Percentiles rank a stretch among this genome's conserved stretches.
Evolutionary conservation across 169 alveolate species (phyloP).

Genomic region (Plasmodium inui): DNA sequence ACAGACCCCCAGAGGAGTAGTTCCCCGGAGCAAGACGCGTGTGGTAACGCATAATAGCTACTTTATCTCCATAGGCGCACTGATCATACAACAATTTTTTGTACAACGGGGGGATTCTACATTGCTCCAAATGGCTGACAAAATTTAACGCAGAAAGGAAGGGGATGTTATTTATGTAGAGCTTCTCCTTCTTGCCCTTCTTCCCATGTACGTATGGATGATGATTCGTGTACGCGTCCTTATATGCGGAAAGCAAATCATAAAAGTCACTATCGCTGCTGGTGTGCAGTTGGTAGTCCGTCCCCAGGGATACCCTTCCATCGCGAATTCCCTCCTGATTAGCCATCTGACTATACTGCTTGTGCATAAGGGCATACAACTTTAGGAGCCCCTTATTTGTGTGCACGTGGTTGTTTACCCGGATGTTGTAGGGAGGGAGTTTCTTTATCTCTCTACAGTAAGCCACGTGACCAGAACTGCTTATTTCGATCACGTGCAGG

Average conservation of each 20-base stretch:
- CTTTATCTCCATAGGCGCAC: slow-evolving; percentile 45
- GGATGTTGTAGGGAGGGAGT: neutral
- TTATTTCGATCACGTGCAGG: slow-evolving; percentile 53
- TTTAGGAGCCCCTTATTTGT: slow-evolving; percentile 44
- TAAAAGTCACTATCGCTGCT: slow-evolving; percentile 42
- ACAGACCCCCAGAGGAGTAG: slow-evolving; percentile 19
- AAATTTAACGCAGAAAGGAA: slow-evolving; percentile 20
- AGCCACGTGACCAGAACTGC: slow-evolving; percentile 1
- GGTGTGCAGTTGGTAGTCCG: slow-evolving; percentile 25
- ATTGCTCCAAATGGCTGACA: slow-evolving; percentile 3
- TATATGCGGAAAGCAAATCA: slow-evolving; percentile 34
- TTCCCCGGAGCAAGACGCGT: slow-evolving; percentile 11
- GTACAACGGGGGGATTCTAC: slow-evolving; percentile 51
- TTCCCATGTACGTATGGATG: neutral
- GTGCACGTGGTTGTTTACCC: slow-evolving; percentile 17
- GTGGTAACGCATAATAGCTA: slow-evolving; percentile 34
- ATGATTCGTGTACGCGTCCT: slow-evolving; percentile 18
- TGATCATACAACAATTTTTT: slow-evolving; percentile 47
- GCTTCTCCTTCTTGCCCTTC: neutral
- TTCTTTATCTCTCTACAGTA: neutral
- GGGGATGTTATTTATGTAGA: slow-evolving; percentile 12
- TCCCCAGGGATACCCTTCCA: slow-evolving; percentile 1
- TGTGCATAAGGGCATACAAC: slow-evolving; percentile 10
- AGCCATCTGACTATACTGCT: neutral
- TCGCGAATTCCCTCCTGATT: neutral